Evolutionary conservation across 2,329 filamentous ascomycete species (phyloP), one percentile per base, ranked within the genome.

Genomic region (Metarhizium humberi): DNA sequence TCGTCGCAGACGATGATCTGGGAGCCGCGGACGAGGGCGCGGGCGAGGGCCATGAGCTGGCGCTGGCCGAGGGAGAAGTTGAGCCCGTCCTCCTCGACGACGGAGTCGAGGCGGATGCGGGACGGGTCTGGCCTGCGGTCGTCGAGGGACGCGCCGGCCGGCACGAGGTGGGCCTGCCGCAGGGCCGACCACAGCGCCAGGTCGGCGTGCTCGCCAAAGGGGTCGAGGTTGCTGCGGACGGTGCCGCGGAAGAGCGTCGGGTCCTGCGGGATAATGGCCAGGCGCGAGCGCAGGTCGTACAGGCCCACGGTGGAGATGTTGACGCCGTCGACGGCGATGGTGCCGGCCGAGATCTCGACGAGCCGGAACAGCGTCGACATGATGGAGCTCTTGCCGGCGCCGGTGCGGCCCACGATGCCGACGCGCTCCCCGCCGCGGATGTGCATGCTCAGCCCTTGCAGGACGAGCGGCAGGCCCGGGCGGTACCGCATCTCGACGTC

Each of bases 1-100:
- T 99, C 94, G 74, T 99, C 94, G 71, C 92, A 96, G 51, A 99
- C 86, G 63, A 97, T 96, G 71, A 97, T 96, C 63, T 88, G 90
- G 0, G 86, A 88, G 47, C 86, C 84, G 42, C 92, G 85, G 4
- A 97, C 92, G 2, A 99, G 81, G 0, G 94, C 94, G 1, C 94
- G 85, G 0, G 92, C 92, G 1, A 99, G 79, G 1, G 94, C 94
- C 88, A 97, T 95, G 51, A 97, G 82, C 71, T 97, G 94, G 3
- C 94, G 84, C 73, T 97, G 92, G 6, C 92, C 92, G 10, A 97
- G 85, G 0, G 90, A 95, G 76, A 96, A 96, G 72, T 97, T 97
- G 58, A 96, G 79, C 0, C 94, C 94, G 73, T 96, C 92, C 67
- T 97, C 94, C 63, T 96, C 91, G 2, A 97, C 92, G 2, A 83